Base-by-base conservation (phyloP, 2,329 filamentous ascomycete genomes). In the Fusarium vanettenii region DNA sequence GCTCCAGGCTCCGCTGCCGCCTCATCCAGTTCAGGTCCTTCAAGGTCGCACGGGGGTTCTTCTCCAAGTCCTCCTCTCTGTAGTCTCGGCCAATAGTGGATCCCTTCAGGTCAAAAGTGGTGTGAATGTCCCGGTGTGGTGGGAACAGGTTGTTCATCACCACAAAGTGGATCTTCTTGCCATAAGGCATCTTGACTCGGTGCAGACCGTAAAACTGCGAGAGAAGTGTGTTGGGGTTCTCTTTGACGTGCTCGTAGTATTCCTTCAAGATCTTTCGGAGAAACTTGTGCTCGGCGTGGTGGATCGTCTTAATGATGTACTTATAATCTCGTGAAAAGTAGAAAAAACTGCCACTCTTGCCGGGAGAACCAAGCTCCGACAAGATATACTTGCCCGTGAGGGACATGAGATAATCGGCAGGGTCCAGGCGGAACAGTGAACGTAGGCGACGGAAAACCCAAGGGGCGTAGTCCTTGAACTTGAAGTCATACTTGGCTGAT, bases 141-240 rank as follows among this genome's bases (percentile, higher is more conserved):
- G 97, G 97, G 80, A 99, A 99, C 18, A 99, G 89, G 83, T 99
- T 99, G 87, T 99, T 99, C 97, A 99, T 99, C 81, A 99, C 95
- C 70, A 99, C 97, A 79, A 99, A 99, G 84, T 99, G 97, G 65
- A 98, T 98, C 86, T 99, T 99, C 81, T 96, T 93, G 72, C 97
- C 97, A 81, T 98, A 98, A 0, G 96, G 95, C 87, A 98, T 97
- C 89, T 99, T 99, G 79, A 99, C 97, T 70, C 97, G 92, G 84
- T 99, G 97, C 20, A 99, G 88, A 59, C 97, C 97, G 81, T 98
- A 99, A 81, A 99, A 99, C 80, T 99, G 97, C 22, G 96, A 98
- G 60, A 99, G 92, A 29, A 99, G 89, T 0, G 97, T 99, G 84
- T 99, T 98, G 8, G 97, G 97, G 83, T 99, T 98, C 39, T 95